Base-by-base conservation (phyloP, 495 filamentous ascomycete genomes). In the Parachaetomium inaequale region DNA sequence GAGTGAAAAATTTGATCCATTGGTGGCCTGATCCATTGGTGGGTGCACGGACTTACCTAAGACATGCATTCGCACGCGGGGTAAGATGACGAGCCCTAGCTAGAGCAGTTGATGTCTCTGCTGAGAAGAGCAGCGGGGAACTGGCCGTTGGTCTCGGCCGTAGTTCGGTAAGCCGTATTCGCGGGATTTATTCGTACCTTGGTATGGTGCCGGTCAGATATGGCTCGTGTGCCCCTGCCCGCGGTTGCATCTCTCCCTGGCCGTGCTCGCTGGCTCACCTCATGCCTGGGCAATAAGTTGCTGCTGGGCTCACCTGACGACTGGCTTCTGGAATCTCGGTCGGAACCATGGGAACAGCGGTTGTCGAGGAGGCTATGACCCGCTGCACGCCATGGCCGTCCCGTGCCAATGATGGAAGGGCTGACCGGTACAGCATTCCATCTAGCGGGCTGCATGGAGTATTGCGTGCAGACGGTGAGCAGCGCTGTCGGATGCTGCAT, bases 401-500 rank as follows among this genome's bases (percentile, higher is more conserved):
- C n/a, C 55, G 25, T 45, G 38, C 38, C 40, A 57, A 54, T 59
- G 26, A 12, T 7, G 32, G 5, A 19, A 4, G 42, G 43, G 29
- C 31, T 55, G 32, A 60, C 62, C 50, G 42, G 58, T 55, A 26
- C 55, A 51, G 26, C 10, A 23, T 40, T n/a, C 29, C 54, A 31
- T 56, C 23, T 43, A 12, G 34, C 38, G 49, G 38, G 26, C 29
- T 55, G 54, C 32, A 56, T 6, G 21, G 49, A 57, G 38, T 21
- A 65, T 65, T 61, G 59, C 59, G 55, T 66, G 59, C 58, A 55
- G 56, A 36, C 21, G 34, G 25, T n/a, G 21, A 12, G 34, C n/a
- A 58, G 56, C 55, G 59, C 45, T 57, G 58, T 63, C 59, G 60
- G 64, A 60, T 61, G 52, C 38, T 40, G 64, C 36, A 55, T 61